Evolutionary conservation across 1,284 basidiomycete species (phyloP).

Genomic region (Takashimella tepidaria): DNA sequence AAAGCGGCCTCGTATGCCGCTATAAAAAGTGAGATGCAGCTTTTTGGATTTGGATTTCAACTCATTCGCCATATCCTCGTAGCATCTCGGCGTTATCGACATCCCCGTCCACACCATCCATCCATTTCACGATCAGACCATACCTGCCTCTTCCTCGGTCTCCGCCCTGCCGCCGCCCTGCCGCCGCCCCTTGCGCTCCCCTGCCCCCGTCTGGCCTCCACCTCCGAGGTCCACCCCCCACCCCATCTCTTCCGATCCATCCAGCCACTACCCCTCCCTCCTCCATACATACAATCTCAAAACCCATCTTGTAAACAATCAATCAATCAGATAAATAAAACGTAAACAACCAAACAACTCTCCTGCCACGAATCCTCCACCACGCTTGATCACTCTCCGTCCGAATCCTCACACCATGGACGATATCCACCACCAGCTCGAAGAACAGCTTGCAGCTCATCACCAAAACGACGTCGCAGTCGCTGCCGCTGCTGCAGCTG

Average conservation of each 20-base stretch:
- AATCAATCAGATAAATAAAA: too few relatives aligned
- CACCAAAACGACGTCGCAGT: slow-evolving; percentile 35
- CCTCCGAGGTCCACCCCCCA: slow-evolving; percentile 18
- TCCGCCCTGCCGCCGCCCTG: too few relatives aligned
- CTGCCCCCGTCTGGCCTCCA: slow-evolving; percentile 18
- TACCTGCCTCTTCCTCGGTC: too few relatives aligned
- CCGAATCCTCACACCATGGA: slow-evolving; percentile 19
- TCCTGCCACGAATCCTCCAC: slow-evolving; percentile 1
- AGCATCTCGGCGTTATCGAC: slow-evolving; percentile 16
- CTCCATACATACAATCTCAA: background rate
- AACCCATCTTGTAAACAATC: slow-evolving; percentile 4
- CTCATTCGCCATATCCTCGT: background rate
- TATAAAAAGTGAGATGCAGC: too few relatives aligned
- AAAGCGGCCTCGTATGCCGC: background rate
- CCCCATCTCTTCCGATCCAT: background rate
- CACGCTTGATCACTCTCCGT: background rate
- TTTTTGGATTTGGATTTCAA: too few relatives aligned
- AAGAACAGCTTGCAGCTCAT: slow-evolving; percentile 21
- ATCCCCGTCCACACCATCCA: slow-evolving; percentile 1
- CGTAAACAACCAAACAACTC: slow-evolving; percentile 6
- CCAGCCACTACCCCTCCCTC: background rate
- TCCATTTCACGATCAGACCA: too few relatives aligned
- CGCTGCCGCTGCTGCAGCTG: slow-evolving; percentile 35
- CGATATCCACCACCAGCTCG: slow-evolving; percentile 11
- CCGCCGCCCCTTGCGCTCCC: background rate